phyloP scores from a whole-genome alignment of 345 rosid species.

The Iberis pinnata region DNA sequence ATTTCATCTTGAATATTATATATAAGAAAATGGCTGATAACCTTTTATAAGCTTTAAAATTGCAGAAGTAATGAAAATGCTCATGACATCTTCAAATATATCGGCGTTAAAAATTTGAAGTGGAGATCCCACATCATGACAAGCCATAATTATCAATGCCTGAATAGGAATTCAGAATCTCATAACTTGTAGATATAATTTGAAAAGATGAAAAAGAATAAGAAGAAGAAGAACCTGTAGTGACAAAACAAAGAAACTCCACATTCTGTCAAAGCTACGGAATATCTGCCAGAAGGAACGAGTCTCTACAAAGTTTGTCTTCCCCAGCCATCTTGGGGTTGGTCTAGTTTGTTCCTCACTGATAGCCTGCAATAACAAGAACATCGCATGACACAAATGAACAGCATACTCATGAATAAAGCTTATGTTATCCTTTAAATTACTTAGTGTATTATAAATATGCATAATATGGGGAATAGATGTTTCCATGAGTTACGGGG shows the following conservation, averaged over 20 bases:
- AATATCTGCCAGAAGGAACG: conserved; percentile 97
- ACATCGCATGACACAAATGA: conserved; percentile 23
- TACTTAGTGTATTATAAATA: conserved; percentile 12
- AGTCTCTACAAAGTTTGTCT: conserved; percentile 85
- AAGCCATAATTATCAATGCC: conserved; percentile 96
- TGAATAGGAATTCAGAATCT: conserved; percentile 29
- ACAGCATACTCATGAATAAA: conserved; percentile 22
- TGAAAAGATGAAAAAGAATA: conserved; percentile 18
- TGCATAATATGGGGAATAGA: conserved; percentile 20
- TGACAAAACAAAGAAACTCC: conserved; percentile 84
- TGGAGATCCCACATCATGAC: conserved; percentile 88
- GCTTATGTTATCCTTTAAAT: conserved; percentile 7
- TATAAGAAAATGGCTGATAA: conserved; percentile 22
- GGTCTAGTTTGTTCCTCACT: conserved; percentile 35
- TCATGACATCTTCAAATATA: conserved; percentile 80
- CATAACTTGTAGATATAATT: background rate
- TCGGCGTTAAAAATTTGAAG: conserved; percentile 60
- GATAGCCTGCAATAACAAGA: conserved; percentile 35
- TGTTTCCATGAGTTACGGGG: conserved; percentile 11
- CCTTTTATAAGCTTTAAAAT: conserved; percentile 70
- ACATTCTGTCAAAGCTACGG: conserved; percentile 95
- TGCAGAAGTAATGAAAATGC: conserved; percentile 87
- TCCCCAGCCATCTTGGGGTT: conserved; percentile 68
- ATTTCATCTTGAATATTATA: background rate
- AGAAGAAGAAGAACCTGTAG: conserved; percentile 60